Base-by-base conservation (phyloP, 305 asterid genomes). In the Stenogyne calaminthoides region DNA sequence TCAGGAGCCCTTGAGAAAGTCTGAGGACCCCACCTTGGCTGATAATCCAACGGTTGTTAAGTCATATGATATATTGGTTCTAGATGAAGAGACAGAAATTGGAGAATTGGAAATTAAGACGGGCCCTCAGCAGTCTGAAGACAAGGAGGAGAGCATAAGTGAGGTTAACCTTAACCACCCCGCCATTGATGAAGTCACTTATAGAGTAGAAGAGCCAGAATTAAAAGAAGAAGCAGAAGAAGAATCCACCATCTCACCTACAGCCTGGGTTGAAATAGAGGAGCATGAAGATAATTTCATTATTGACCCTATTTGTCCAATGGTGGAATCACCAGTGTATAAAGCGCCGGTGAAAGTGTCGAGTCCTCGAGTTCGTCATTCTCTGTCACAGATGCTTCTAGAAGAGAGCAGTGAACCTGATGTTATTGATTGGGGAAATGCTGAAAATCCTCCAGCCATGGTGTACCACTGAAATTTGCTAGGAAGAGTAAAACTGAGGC, bases 321-420 rank as follows among this genome's bases (percentile, higher is more conserved):
- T 74, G 66, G 86, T 56, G 42, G 84, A 75, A 72, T 83, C 92
- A 68, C 76, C 85, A 29, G 70, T 74, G 56, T 66, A 70, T 77
- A 73, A 83, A 60, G 79, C 84, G 22, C 88, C 91, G 34, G 84
- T 73, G 64, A 84, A 73, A 68, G 78, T 61, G 19, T 81, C 95
- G 46, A 92, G 91, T 78, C 92, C 97, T 70, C 91, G 98, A 60
- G 90, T 91, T 71, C 98, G 95, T 57, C 95, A 95, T 75, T 95
- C 99, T 65, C 88, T 95, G 47, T 95, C 99, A 36, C 99, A 95
- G 82, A 95, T 95, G 98, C 90, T 95, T 81, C 92, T 91, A 58
- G 93, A 95, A 73, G 99, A 95, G 85, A 89, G 82, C 86, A 85
- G 87, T 62, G 97, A 91, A 80, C 86, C 91, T 71, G 98, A 95